A percentile compares a stretch with the other conserved stretches of the same genome.
phyloP scores from a whole-genome alignment of 495 filamentous ascomycete species.

The Talaromyces nanjingensis region DNA sequence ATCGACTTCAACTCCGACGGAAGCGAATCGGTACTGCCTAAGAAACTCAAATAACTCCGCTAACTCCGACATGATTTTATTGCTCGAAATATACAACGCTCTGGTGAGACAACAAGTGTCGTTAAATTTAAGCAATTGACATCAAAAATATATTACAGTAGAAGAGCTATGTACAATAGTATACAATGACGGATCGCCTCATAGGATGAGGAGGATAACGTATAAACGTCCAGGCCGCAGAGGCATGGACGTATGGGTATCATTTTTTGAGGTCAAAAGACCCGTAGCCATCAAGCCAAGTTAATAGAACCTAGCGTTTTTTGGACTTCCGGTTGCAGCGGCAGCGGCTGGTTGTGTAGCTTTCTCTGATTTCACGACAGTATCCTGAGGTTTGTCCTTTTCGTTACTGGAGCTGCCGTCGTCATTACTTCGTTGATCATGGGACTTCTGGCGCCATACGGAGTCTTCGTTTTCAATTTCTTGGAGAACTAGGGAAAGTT shows the following conservation, averaged over 20 bases:
- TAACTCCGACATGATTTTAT: background rate
- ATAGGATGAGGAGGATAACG: background rate
- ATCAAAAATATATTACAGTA: background rate
- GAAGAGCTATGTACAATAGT: background rate
- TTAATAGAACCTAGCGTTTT: background rate
- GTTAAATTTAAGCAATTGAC: too few species aligned
- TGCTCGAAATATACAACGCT: background rate
- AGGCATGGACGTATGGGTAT: background rate
- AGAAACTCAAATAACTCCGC: background rate
- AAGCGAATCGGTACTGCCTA: background rate
- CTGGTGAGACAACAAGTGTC: too few species aligned
- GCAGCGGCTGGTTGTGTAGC: background rate
- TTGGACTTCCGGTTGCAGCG: background rate
- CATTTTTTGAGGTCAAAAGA: background rate
- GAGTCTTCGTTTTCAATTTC: slow-evolving; percentile 77
- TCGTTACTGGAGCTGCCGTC: background rate
- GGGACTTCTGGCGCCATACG: slow-evolving; percentile 43
- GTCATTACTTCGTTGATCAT: slow-evolving; percentile 6
- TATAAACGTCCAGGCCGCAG: background rate
- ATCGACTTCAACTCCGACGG: background rate
- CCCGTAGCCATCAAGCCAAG: background rate
- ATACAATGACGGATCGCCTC: background rate
- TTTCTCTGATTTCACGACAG: background rate
- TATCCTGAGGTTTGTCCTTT: background rate
- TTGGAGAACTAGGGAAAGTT: slow-evolving; percentile 50